Evolutionary conservation across 371 early-diverging fungal genomes (phyloP), one percentile per base, ranked within the genome.

Genomic region (Mucor mucedo): DNA sequence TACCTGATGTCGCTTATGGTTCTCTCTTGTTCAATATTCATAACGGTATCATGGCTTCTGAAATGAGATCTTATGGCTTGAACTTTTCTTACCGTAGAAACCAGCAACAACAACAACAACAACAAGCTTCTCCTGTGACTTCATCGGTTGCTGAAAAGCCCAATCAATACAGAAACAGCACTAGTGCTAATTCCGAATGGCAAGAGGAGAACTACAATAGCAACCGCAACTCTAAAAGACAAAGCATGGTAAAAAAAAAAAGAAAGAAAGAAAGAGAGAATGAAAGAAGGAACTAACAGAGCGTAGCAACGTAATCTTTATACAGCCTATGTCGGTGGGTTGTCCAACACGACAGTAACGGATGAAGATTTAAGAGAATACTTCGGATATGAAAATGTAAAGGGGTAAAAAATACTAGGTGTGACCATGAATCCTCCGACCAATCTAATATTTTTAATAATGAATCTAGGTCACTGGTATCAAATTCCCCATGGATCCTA

Each of bases 1-100:
- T 88, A 49, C 85, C 89, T 13, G 89, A 88, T 68, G 83, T 84
- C 40, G 83, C 84, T 28, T 83, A 79, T 64, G 89, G 89, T 6
- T 75, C 81, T 57, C 65, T 87, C 32, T 67, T 87, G 13, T 70
- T 88, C 41, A 79, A 82, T 63, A 72, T 87, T 50, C 76, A 74
- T 56, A 75, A 87, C 32, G 87, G 87, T 7, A 69, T 75, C 11
- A 72, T 82, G 52, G 68, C 75, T 53, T 78, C 84, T 33, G 87
- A 87, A 66, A 83, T 80, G 33, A 76, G 73, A 65, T 81, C 85
- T 0, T 84, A 87, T 52, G 87, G 87, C 30, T 81, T 86, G 61
- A 86, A 84, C 59, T 84, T 86, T 40, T 77, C 85, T 41, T 86
- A 84, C 63, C 75, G 87, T 52, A 78, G 77, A 52, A 76, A 74